phyloP scores from a whole-genome alignment of 257 asterid genomes.

The Paulownia fortunei region DNA sequence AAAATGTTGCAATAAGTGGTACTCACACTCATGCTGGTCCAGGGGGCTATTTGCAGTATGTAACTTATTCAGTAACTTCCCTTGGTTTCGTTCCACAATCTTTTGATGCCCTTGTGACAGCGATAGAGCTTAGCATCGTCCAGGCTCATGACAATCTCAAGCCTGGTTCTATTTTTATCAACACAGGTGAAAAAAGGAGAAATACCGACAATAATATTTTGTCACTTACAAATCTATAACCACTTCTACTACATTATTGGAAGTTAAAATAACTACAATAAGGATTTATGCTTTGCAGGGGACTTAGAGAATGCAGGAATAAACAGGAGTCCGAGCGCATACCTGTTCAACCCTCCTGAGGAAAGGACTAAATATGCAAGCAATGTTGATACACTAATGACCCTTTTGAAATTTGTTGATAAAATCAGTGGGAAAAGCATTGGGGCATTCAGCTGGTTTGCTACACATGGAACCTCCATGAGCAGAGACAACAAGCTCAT shows the following conservation, averaged over 20 bases:
- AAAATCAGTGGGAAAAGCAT: conserved; percentile 36
- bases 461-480: conserved; percentile 79
- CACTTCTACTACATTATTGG: neutral
- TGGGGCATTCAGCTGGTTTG: conserved; percentile 68
- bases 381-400: conserved; percentile 60
- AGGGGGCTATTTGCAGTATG: conserved; percentile 69
- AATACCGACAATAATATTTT: no score
- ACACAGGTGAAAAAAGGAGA: conserved; percentile 41
- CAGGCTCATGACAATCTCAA: conserved; percentile 61
- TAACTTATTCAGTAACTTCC: conserved; percentile 57
- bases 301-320: conserved; percentile 61
- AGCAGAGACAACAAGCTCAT: conserved; percentile 59
- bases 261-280: neutral
- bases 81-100: conserved; percentile 71
- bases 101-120: conserved; percentile 58
- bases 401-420: conserved; percentile 62
- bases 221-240: neutral
- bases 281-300: conserved; percentile 41
- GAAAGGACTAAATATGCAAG: conserved; percentile 52
- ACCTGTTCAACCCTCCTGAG: conserved; percentile 53
- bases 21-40: conserved; percentile 78
- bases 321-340: conserved; percentile 73
- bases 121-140: conserved; percentile 58
- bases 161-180: conserved; percentile 53
- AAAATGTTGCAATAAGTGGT: conserved; percentile 69